phyloP scores from a whole-genome alignment of 2,329 filamentous ascomycete species.

The Penicillium palitans region DNA sequence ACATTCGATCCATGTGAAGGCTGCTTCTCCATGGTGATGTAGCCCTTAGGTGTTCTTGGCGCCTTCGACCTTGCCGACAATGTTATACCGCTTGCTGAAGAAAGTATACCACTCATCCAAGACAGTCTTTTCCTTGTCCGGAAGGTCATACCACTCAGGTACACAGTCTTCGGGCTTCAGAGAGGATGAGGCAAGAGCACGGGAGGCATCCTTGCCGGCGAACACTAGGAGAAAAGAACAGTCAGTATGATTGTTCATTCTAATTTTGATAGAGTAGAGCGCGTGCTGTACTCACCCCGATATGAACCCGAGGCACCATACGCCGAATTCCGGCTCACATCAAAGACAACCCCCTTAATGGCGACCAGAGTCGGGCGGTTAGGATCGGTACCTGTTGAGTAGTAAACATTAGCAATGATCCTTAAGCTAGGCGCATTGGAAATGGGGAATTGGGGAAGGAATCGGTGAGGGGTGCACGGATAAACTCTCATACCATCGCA shows the following conservation, averaged over 20 bases:
- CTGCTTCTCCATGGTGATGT: neutral
- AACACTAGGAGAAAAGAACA: conserved; percentile 64
- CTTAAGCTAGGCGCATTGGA: neutral
- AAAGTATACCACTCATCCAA: conserved; percentile 93
- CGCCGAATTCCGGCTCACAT: conserved; percentile 84
- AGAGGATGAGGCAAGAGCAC: conserved; percentile 82
- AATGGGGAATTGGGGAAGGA: neutral
- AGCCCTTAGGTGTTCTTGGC: conserved; percentile 38
- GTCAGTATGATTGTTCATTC: neutral
- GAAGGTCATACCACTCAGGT: conserved; percentile 78
- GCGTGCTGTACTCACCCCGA: conserved; percentile 61
- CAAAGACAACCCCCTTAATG: conserved; percentile 88
- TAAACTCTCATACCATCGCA: conserved; percentile 69
- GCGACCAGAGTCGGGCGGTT: conserved; percentile 59
- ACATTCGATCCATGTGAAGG: neutral
- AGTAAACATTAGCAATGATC: neutral
- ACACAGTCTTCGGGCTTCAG: conserved; percentile 80
- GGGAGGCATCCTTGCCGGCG: conserved; percentile 92
- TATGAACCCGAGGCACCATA: conserved; percentile 84
- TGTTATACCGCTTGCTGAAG: conserved; percentile 95
- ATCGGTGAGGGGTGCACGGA: neutral
- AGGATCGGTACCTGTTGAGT: conserved; percentile 38
- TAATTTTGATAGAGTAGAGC: neutral
- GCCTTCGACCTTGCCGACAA: conserved; percentile 54
- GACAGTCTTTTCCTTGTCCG: conserved; percentile 79